Conservation (phyloP, 139 green algal species). For the Edaphochlamys debaryana region DNA sequence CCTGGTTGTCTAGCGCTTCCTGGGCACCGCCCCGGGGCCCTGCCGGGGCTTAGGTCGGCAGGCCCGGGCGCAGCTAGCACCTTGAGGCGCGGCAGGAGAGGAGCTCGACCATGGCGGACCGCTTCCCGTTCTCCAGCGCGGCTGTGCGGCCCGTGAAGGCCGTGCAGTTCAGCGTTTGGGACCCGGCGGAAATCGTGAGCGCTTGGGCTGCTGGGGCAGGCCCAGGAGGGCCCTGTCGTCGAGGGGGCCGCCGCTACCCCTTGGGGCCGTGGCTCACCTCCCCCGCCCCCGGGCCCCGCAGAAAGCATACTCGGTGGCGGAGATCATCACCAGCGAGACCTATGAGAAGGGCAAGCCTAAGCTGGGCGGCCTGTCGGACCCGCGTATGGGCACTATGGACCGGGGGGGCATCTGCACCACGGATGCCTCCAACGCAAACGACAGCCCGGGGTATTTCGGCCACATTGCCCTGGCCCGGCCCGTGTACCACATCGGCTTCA, state of each 20-base stretch:
- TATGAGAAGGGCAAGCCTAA: slow-evolving; percentile 94
- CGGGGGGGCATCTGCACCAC: slow-evolving; percentile 79
- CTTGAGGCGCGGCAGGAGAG: too few relatives aligned
- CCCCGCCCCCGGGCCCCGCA: slow-evolving; percentile 52
- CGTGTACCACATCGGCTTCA: slow-evolving; percentile 97
- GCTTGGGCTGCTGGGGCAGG: not conserved
- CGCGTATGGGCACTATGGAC: slow-evolving; percentile 94
- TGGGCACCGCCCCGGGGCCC: too few relatives aligned
- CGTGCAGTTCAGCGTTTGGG: slow-evolving; percentile 95
- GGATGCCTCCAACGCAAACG: slow-evolving; percentile 75
- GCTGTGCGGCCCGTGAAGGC: slow-evolving; percentile 85
- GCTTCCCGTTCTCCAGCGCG: slow-evolving; percentile 79
- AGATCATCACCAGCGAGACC: slow-evolving; percentile 85
- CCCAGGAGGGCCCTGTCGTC: not conserved
- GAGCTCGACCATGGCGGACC: slow-evolving; percentile 53
- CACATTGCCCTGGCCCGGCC: slow-evolving; percentile 97
- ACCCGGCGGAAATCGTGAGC: slow-evolving; percentile 97
- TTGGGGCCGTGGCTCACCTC: too few relatives aligned
- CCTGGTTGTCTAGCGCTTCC: too few relatives aligned
- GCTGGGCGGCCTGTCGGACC: slow-evolving; percentile 90
- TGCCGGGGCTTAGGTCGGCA: too few relatives aligned
- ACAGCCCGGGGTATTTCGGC: slow-evolving; percentile 98
- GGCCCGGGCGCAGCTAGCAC: too few relatives aligned
- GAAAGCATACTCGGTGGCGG: slow-evolving; percentile 90
- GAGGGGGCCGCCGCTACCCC: too few relatives aligned